Conservation (phyloP, 2,329 filamentous ascomycete species). For the Neurospora sp. region DNA sequence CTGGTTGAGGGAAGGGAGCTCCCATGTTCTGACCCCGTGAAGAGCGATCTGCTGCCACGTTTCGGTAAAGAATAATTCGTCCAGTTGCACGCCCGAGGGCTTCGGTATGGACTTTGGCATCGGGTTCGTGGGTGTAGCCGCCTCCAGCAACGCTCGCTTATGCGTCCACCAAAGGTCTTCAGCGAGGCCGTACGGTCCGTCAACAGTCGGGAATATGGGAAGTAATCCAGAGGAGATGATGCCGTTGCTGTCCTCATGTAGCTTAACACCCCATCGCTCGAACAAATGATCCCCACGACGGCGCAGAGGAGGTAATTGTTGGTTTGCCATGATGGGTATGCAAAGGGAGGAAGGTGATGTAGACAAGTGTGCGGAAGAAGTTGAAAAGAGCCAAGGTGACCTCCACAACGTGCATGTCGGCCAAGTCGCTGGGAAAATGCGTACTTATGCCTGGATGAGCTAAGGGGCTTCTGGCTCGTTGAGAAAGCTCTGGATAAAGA, state of each 20-base stretch:
- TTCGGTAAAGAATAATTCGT: background rate
- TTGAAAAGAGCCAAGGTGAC: background rate
- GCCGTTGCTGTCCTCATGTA: background rate
- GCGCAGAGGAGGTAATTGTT: background rate
- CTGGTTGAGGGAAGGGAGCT: background rate
- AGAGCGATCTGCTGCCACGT: background rate
- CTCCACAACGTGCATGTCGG: background rate
- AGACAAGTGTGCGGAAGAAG: background rate
- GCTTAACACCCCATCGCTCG: background rate
- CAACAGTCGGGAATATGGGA: background rate
- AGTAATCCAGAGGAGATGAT: background rate
- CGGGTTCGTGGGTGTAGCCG: background rate
- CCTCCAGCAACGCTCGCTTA: background rate
- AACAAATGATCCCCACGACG: background rate
- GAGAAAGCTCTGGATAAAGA: background rate
- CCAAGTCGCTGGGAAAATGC: background rate
- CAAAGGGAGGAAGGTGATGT: background rate
- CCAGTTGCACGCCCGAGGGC: background rate
- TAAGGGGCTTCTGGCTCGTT: background rate
- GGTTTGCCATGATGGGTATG: background rate
- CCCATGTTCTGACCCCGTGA: background rate
- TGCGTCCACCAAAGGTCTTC: background rate
- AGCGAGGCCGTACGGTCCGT: background rate
- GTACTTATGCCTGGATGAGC: background rate
- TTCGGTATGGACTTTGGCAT: background rate